Evolutionary conservation across 2,329 filamentous ascomycete genomes (phyloP), one percentile per base, ranked within the genome.

Genomic region (Colletotrichum noveboracense): DNA sequence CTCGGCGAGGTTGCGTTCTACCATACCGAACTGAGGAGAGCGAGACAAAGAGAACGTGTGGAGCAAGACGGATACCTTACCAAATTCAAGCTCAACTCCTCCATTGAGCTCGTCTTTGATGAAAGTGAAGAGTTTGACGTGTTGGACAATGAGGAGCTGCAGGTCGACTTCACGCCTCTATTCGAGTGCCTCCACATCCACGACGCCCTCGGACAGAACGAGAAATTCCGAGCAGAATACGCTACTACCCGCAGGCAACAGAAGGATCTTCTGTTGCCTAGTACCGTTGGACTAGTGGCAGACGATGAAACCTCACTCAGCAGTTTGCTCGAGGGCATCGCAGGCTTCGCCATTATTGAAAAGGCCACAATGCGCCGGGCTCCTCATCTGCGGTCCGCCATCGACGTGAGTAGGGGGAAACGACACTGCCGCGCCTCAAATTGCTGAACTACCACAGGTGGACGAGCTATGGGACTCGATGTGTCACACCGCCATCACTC

Each of bases 401-500:
- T 94, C 78, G 97, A 99, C 86, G 96, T 96, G 84, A 84, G 91
- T 81, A 36, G 48, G 32, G 9, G 52, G 30, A 56, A 38, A 56
- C n/a, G 26, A 28, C 69, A 77, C 76, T 34, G 7, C 36, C 52
- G 4, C 14, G 6, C 24, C 24, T n/a, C 34, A 16, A 32, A 38
- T 6, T 67, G 65, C 66, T 76, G 64, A 77, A 32, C 14, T 36
- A 24, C n/a, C 28, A 28, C 76, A 96, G 94, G 93, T 98, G n/a
- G 97, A 99, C 81, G 97, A 98, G 84, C 88, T 99, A 3, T 99
- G 97, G 97, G 96, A 98, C 80, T 98, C 96, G 0, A 97, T 98
- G 95, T 98, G 96, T 82, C 95, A 96, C 81, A 93, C 94, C 60
- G 94, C 95, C 1, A 95, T 98, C 78, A 91, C 90, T 10, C 88